Conservation (phyloP, 164 flowering plant genomes). For the Taxillus chinensis region DNA sequence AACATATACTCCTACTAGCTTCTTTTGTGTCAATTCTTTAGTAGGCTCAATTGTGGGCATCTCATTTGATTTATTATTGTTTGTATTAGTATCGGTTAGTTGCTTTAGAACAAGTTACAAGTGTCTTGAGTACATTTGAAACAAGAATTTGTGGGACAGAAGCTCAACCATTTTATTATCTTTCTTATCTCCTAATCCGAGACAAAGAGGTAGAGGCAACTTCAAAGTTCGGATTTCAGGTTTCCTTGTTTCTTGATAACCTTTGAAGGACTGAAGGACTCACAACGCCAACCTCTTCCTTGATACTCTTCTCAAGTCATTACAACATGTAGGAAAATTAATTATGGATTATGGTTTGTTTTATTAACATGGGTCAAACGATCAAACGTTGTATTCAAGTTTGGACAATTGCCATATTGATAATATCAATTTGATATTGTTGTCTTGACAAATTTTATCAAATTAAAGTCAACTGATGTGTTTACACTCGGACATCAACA, state of each 20-base stretch:
- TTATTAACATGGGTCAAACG: no score
- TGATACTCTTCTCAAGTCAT: constrained; percentile 21
- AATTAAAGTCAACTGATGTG: no score
- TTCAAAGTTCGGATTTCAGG: constrained; percentile 1
- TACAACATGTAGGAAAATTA: constrained; percentile 11
- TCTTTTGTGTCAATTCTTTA: background rate
- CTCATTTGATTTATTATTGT: constrained; percentile 5
- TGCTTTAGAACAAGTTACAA: background rate
- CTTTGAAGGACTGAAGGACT: constrained; percentile 9
- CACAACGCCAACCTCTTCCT: constrained; percentile 10
- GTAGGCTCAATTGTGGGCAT: constrained; percentile 7
- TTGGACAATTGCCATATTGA: no score
- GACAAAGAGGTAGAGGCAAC: constrained; percentile 4
- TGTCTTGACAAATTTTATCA: no score
- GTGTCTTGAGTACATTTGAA: constrained; percentile 4
- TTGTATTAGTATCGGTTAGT: background rate
- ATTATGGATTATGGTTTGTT: no score
- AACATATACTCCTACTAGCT: background rate
- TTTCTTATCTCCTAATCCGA: constrained; percentile 9
- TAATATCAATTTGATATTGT: no score
- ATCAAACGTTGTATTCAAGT: no score
- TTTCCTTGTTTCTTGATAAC: constrained; percentile 9
- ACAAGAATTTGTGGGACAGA: constrained; percentile 10
- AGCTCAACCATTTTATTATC: constrained; percentile 12
- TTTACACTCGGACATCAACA: no score